Evolutionary conservation across 192 early-diverging fungal genomes (phyloP).

Genomic region (Cladochytrium replicatum): DNA sequence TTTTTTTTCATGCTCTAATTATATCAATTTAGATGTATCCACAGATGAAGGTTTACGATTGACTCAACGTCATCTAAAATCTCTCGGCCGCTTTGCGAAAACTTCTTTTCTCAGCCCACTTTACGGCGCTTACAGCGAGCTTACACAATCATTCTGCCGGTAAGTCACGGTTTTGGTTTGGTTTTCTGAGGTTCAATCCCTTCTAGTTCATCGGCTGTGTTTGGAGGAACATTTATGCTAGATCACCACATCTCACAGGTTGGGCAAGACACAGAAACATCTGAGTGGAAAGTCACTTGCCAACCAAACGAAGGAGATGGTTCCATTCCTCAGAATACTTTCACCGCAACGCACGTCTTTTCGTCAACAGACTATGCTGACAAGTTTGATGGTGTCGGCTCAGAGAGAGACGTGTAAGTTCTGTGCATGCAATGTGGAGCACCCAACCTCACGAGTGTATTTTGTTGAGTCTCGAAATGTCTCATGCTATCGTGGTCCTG

Average conservation of each 20-base stretch:
- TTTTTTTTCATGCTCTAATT: not conserved
- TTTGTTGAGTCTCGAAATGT: no score
- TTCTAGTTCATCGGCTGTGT: conserved; percentile 70
- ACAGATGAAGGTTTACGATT: conserved; percentile 56
- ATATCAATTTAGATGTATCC: conserved; percentile 15
- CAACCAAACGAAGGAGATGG: no score
- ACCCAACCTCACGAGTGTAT: no score
- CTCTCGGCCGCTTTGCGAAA: conserved; percentile 77
- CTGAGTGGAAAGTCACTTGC: no score
- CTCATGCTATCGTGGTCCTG: no score
- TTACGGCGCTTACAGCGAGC: conserved; percentile 83
- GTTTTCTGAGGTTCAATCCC: not conserved
- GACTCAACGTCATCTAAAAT: conserved; percentile 56
- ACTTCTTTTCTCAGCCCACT: conserved; percentile 71
- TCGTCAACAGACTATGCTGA: no score
- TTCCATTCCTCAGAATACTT: no score
- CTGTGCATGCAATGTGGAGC: no score
- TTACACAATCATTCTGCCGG: conserved; percentile 85
- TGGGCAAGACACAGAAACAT: no score
- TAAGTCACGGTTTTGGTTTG: conserved; percentile 4
- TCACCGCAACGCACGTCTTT: no score
- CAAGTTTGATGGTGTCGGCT: no score
- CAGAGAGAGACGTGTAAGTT: no score
- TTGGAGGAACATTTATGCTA: conserved; percentile 84
- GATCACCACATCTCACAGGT: conserved; percentile 33